Base-by-base conservation (phyloP, 371 early-diverging fungal species). In the Mortierella sp. region DNA sequence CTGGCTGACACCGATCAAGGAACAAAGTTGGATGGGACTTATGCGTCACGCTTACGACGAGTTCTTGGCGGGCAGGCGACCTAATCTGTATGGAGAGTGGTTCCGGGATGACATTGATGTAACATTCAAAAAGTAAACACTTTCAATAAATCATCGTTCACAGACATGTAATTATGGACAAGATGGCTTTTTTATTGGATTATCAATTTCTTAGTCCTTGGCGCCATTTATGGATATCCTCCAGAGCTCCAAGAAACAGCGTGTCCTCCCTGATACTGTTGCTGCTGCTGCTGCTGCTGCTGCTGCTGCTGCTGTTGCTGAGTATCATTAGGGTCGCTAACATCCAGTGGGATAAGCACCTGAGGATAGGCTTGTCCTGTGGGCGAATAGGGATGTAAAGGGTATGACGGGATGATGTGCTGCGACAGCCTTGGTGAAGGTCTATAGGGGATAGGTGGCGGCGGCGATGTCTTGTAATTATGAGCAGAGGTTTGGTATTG, bases 181-280 rank as follows among this genome's bases (percentile, higher is more conserved):
- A 43, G 18, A 18, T 14, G 45, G 18, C 11, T 43, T 18, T 24
- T 24, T 16, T 55, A 26, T 24, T 55, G 10, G 24, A 2, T 12
- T 52, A 5, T 52, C 52, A 20, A 22, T n/a, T 24, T 52, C 20
- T 9, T 24, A 22, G 52, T 52, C 20, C 20, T 52, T n/a, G 9
- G 1, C 5, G 8, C 8, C 24, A 40, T 20, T 78, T 64, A 78
- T 6, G 79, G 79, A 30, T 67, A 78, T 22, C 74, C 75, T 2
- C 78, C 78, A 35, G 78, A 73, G 24, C 74, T 74, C 79, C 79
- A 81, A 0, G 77, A 62, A 18, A 72, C 62, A 49, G 64, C 66
- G 49, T 76, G 73, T 30, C 68, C 68, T 51, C 63, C 58, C 11
- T 52, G 28, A 32, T 71, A 70, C 11, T 78, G 72, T n/a, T n/a